phyloP scores from a whole-genome alignment of 176 grass and related monocot genomes.

The Leersia perrieri region DNA sequence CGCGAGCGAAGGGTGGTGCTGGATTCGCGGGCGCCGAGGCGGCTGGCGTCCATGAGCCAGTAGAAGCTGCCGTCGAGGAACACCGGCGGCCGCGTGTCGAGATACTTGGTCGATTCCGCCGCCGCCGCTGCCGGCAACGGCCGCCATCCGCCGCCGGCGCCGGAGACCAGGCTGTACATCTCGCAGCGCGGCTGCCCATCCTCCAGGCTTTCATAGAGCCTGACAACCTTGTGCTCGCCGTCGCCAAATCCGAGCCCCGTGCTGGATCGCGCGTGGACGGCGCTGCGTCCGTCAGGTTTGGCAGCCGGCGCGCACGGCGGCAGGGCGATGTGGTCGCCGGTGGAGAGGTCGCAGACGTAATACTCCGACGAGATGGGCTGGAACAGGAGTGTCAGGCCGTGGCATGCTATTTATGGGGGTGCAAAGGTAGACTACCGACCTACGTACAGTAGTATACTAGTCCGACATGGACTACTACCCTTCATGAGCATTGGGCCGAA shows the following conservation, averaged over 20 bases:
- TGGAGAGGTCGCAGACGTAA: constrained; percentile 5
- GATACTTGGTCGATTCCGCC: neutral
- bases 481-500: too few species aligned
- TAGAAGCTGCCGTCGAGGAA: neutral
- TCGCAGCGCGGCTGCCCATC: neutral
- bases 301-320: neutral
- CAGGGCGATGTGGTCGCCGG: neutral
- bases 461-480: too few species aligned
- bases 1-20: neutral
- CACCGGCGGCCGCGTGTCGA: neutral
- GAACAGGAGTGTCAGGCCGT: neutral
- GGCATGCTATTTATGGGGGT: too few species aligned
- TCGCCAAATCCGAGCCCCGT: neutral
- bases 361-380: neutral
- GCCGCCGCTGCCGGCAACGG: neutral
- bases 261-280: neutral
- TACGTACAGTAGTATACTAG: too few species aligned
- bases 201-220: neutral
- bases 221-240: neutral
- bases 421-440: too few species aligned
- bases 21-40: neutral
- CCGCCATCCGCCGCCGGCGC: constrained; percentile 10
- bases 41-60: neutral
- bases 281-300: too few species aligned
- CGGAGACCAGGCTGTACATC: neutral